Evolutionary conservation across 805 yeast genomes (phyloP), one percentile per base, ranked within the genome.

Genomic region (Spathaspora sp.): DNA sequence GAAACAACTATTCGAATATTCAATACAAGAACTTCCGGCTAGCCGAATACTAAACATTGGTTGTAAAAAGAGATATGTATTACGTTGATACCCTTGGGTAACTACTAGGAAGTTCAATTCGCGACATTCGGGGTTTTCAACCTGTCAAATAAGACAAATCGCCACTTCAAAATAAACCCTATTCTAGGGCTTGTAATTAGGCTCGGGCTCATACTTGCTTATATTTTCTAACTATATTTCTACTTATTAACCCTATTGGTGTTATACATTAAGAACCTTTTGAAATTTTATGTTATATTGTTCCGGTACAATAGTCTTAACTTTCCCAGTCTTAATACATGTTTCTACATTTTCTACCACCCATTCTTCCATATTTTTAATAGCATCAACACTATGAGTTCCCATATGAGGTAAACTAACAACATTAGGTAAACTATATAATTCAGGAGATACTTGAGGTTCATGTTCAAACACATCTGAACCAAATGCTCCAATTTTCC

Each of bases 371-470:
- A 94, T 89, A 59, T 79, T 79, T 58, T 75, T 70, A 61, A 87
- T 81, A 2, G 96, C 87, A 68, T 90, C 96, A 49, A 69, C 68
- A 4, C 93, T 75, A 64, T 83, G 83, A 0, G 97, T 89, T 26
- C 97, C 97, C 86, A 89, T 83, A 66, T 91, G 97, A 14, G 97
- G 97, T 57, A 88, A 72, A 35, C 88, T 80, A 11, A 87, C 76
- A n/a, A 84, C 89, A 56, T 86, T 85, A 12, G 88, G 87, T 68
- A 86, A 68, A 29, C 73, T 70, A 47, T 78, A 68, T 55, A 87
- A 70, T 54, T 86, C 91, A 62, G 77, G 68, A 43, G 86, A 78
- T n/a, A 82, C 86, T 55, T 81, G 62, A 10, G 96, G 96, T 67
- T 87, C 96, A 55, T 73, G 68, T 65, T 87, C 92, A 65, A 85